Conservation (phyloP, 495 filamentous ascomycete species). For the Trichodelitschia bisporula region DNA sequence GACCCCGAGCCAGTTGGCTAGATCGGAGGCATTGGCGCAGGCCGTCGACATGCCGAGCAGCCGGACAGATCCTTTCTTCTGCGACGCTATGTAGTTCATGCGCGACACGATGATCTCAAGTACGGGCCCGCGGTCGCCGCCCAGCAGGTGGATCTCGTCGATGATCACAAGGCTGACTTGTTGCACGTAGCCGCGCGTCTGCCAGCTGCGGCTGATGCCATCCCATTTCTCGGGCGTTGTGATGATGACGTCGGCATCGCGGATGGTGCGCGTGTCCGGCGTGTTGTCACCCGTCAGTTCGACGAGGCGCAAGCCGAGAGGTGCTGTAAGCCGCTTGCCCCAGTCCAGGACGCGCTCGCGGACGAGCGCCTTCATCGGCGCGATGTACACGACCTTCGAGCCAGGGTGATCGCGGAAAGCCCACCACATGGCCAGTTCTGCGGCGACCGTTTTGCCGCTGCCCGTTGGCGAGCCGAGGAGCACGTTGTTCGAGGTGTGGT, state of each 20-base stretch:
- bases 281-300: constrained; percentile 98
- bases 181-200: constrained; percentile 83
- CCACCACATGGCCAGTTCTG: constrained; percentile 99
- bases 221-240: constrained; percentile 99
- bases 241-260: constrained; percentile 91
- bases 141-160: constrained; percentile 92
- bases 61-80: constrained; percentile 65
- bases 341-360: constrained; percentile 93
- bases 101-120: constrained; percentile 96
- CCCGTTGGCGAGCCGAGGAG: constrained; percentile 92
- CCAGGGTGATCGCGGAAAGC: constrained; percentile 88
- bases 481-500: constrained; percentile 77
- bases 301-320: constrained; percentile 75
- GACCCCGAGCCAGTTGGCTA: constrained; percentile 92
- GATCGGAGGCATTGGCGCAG: constrained; percentile 81
- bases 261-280: constrained; percentile 80
- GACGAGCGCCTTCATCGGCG: constrained; percentile 96
- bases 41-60: constrained; percentile 96
- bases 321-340: constrained; percentile 55
- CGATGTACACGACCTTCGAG: constrained; percentile 96
- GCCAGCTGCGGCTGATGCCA: constrained; percentile 95
- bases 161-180: constrained; percentile 95
- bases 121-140: constrained; percentile 88
- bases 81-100: constrained; percentile 97
- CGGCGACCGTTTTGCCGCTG: constrained; percentile 89